phyloP scores from a whole-genome alignment of 208 protist genomes.

The Acanthamoeba rhysodes region DNA sequence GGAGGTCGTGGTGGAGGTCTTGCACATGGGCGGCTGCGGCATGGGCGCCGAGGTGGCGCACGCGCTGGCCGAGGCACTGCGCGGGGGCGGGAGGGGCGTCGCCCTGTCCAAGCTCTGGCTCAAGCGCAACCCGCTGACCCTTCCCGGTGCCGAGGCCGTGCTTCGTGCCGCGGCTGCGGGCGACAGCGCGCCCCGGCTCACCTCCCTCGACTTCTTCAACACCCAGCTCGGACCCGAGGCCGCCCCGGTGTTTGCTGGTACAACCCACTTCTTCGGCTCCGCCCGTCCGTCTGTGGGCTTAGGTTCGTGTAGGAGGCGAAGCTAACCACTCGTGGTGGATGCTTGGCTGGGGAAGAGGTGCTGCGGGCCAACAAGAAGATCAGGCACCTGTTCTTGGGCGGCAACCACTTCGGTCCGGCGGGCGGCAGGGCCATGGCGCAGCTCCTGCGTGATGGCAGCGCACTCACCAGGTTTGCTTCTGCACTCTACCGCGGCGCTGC shows the following conservation, averaged over 20 bases:
- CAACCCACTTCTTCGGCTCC: background rate
- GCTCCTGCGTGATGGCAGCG: background rate
- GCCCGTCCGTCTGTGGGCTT: too few relatives aligned
- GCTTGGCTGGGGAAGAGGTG: background rate
- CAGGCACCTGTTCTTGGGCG: slow-evolving; percentile 6
- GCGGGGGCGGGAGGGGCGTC: background rate
- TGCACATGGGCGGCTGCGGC: slow-evolving; percentile 11
- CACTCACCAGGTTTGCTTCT: background rate
- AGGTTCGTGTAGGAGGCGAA: too few relatives aligned
- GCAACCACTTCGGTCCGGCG: slow-evolving; percentile 24
- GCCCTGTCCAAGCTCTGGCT: slow-evolving; percentile 42
- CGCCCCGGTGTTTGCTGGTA: background rate
- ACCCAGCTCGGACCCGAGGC: background rate
- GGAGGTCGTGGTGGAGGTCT: background rate
- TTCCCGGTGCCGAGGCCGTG: background rate
- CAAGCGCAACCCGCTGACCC: slow-evolving; percentile 38
- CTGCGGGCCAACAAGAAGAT: background rate
- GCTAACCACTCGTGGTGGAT: too few relatives aligned
- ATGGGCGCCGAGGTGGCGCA: background rate
- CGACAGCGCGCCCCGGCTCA: background rate
- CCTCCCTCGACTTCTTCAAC: slow-evolving; percentile 56
- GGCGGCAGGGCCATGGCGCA: slow-evolving; percentile 4
- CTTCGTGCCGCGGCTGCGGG: background rate
- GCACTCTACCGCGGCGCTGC: background rate
- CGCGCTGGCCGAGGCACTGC: background rate